Base-by-base conservation (phyloP, 176 grass and related monocot species). In the Tillandsia leiboldiana region DNA sequence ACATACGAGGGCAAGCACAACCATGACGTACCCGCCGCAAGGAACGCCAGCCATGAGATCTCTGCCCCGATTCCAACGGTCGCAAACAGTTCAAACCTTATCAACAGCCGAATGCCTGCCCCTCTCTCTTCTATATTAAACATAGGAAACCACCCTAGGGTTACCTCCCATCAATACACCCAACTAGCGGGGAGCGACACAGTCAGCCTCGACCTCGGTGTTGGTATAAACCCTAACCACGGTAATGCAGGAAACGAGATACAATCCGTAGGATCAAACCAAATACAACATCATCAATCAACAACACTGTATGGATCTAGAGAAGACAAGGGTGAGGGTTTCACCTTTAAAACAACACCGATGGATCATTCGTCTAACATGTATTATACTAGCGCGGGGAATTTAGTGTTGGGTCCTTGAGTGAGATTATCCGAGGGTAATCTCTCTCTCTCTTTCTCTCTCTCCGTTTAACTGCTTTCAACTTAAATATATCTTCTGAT, bases 1-100 rank as follows among this genome's bases (percentile, higher is more conserved):
- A 99, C 95, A 29, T 99, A 99, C 23, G 95, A 99, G 82, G 95
- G 95, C 53, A 99, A 99, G 72, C 95, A 99, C 79, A 99, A 99
- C 70, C 95, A 99, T 77, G 95, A 94, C 75, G 95, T 94, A 51
- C 95, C 95, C 69, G 90, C 87, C 68, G 85, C 89, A 52, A 89
- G 85, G 80, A 90, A 83, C 66, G 83, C 84, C 62, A 82, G 51
- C 48, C 89, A 92, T 58, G 89, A 88, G 53, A 74, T 77, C 64
- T 78, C 89, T 0, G 13, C 76, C 14, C 67, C 73, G 72, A 42
- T 42, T 42, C 66, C 72, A 51, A 50, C 9, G 56, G 17, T 85
- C 64, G 80, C 81, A 80, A 68, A 75, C 26, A 28, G 22, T 26
- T 64, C 73, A 51, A 80, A 77, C 82, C 68, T 80, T 53, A 74